Evolutionary conservation across 2,329 filamentous ascomycete genomes (phyloP).

Genomic region (Nakataea oryzae): DNA sequence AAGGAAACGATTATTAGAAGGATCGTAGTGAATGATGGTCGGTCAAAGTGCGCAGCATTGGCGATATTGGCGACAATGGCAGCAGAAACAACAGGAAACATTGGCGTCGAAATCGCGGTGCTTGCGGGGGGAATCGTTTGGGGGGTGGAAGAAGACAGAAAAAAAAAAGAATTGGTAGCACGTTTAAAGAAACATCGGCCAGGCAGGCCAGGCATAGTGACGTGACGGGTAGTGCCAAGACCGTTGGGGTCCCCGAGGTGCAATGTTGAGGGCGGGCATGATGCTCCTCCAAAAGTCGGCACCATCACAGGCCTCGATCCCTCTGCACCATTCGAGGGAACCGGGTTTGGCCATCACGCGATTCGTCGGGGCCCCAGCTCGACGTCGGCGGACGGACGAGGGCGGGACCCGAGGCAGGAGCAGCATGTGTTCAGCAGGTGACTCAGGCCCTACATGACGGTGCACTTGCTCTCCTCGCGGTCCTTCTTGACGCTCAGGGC

Average conservation of each 20-base stretch:
- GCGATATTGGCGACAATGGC: background rate
- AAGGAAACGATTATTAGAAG: background rate
- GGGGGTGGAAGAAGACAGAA: background rate
- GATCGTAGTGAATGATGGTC: background rate
- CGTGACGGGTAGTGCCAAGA: background rate
- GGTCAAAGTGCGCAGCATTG: background rate
- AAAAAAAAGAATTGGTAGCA: too few relatives aligned
- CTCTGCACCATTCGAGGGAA: background rate
- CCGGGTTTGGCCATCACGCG: background rate
- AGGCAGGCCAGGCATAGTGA: background rate
- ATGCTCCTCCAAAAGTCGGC: background rate
- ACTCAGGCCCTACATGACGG: slow-evolving; percentile 38
- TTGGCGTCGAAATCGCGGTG: background rate
- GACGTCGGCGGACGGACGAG: background rate
- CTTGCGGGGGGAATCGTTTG: background rate
- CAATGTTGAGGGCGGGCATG: background rate
- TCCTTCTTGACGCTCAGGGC: slow-evolving; percentile 65
- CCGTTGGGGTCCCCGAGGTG: background rate
- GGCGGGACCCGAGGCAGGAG: background rate
- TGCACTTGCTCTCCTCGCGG: slow-evolving; percentile 50
- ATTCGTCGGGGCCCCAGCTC: background rate
- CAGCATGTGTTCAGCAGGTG: background rate
- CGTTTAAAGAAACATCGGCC: background rate
- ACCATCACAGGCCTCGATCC: background rate
- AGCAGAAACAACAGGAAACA: background rate